These are phyloP conservation scores for Rhodotorula babjevae DNA, from an alignment of 768 basidiomycete genomes.

Conservation along the genomic window DNA sequence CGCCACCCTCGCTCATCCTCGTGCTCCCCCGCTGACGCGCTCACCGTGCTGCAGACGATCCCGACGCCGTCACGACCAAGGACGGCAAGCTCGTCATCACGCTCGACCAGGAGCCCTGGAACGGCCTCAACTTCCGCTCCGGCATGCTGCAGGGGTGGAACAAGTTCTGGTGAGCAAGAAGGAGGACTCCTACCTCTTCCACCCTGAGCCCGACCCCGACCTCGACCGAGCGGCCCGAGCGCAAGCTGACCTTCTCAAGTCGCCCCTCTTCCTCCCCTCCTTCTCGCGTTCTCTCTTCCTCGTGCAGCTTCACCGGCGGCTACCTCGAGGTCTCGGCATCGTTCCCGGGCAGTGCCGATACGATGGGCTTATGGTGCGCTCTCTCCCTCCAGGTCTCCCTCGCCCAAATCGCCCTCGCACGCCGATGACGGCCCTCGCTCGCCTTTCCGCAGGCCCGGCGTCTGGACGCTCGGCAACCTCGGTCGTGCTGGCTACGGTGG, in stretches of 20 bases:
- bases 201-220: too few species aligned
- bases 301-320: conserved; percentile 40
- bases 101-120: conserved; percentile 25
- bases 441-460: conserved; percentile 53
- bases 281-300: not conserved
- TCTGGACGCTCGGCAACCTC: conserved; percentile 57
- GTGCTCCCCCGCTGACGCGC: too few species aligned
- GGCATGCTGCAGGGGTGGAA: conserved; percentile 43
- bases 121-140: conserved; percentile 33
- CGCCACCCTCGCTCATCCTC: too few species aligned
- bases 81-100: conserved; percentile 44
- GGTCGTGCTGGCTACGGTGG: conserved; percentile 83
- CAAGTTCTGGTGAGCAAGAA: conserved; percentile 38
- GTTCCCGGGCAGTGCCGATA: conserved; percentile 14
- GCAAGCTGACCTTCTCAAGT: not conserved
- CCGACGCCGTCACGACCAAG: conserved; percentile 47
- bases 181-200: not conserved
- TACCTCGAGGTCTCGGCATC: conserved; percentile 38
- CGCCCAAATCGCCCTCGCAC: not conserved
- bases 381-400: not conserved
- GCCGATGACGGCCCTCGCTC: conserved; percentile 51
- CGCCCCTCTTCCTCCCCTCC: too few species aligned
- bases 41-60: too few species aligned
- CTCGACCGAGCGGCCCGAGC: too few species aligned
- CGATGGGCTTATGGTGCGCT: conserved; percentile 25